Percentiles rank a stretch among this genome's conserved stretches.
Evolutionary conservation across 169 alveolate genomes (phyloP).

Genomic region (Plasmodium coatneyi): DNA sequence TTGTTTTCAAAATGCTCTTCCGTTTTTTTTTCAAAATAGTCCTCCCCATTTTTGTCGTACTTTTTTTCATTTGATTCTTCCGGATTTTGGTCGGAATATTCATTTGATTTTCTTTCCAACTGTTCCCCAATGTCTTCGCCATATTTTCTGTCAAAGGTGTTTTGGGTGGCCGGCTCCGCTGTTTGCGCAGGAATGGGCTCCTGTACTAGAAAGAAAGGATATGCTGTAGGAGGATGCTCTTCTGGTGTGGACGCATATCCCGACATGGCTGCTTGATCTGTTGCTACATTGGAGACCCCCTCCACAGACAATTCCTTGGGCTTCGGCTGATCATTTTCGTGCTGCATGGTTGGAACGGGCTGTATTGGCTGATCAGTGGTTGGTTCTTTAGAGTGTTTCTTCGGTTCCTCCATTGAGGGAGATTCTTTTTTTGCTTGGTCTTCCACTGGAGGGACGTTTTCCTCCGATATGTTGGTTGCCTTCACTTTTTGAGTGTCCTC

Average conservation of each 20-base stretch:
- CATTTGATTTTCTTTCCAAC: background rate
- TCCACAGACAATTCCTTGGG: background rate
- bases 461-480: background rate
- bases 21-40: background rate
- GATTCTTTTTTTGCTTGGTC: background rate
- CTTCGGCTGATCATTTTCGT: background rate
- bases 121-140: background rate
- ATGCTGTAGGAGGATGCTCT: background rate
- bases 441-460: background rate
- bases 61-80: background rate
- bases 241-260: background rate
- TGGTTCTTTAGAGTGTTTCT: background rate
- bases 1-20: background rate
- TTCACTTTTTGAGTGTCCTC: background rate
- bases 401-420: background rate
- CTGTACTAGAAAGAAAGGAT: background rate
- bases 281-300: background rate
- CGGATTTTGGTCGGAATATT: background rate
- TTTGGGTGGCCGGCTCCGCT: background rate
- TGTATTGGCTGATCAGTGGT: background rate
- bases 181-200: background rate
- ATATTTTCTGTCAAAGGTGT: background rate
- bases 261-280: background rate
- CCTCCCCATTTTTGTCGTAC: background rate
- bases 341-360: background rate